Evolutionary conservation across 495 filamentous ascomycete genomes (phyloP).

Genomic region (Aspergillus bertholletiae): DNA sequence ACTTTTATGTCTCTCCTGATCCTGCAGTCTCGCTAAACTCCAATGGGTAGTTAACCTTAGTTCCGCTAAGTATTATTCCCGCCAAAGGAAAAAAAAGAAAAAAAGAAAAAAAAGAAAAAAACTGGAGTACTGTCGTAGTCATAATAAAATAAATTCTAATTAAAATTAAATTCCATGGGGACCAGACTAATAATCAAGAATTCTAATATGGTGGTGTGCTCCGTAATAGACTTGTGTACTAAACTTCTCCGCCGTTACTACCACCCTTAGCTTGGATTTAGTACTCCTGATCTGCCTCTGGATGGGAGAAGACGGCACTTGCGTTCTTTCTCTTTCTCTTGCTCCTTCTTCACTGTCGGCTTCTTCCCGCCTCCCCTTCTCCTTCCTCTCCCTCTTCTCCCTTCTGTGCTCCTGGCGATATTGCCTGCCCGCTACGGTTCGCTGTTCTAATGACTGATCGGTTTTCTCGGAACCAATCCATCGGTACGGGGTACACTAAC

Average conservation of each 20-base stretch:
- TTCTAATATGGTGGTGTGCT: too few relatives aligned
- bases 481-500: conserved; percentile 3
- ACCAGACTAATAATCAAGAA: not conserved
- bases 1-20: conserved; percentile 11
- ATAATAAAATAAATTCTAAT: not conserved
- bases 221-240: too few relatives aligned
- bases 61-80: too few relatives aligned
- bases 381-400: conserved; percentile 9
- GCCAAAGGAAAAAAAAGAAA: too few relatives aligned
- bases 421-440: not conserved
- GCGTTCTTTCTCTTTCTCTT: not conserved
- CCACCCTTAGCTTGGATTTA: too few relatives aligned
- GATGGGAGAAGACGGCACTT: not conserved
- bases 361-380: not conserved
- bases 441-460: conserved; percentile 4
- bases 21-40: not conserved
- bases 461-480: conserved; percentile 1
- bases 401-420: not conserved
- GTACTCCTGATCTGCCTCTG: conserved; percentile 8
- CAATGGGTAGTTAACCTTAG: not conserved
- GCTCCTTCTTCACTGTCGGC: conserved; percentile 10
- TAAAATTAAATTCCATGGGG: too few relatives aligned
- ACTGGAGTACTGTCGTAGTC: not conserved
- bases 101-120: too few relatives aligned
- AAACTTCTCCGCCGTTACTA: too few relatives aligned